phyloP scores from a whole-genome alignment of 495 filamentous ascomycete genomes.

The Tuber umbilicatum region DNA sequence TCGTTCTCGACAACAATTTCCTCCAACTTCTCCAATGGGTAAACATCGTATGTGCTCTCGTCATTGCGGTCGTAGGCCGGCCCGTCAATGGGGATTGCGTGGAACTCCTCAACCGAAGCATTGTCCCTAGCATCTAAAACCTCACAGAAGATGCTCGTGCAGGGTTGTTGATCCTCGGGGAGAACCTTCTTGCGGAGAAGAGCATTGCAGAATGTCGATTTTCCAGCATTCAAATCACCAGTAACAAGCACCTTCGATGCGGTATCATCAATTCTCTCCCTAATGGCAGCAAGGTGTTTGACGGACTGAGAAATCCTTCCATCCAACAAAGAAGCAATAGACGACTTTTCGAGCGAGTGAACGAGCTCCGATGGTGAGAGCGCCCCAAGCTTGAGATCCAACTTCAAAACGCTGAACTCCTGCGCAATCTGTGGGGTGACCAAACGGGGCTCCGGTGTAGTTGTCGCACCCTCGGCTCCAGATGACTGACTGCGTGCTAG shows the following conservation, averaged over 20 bases:
- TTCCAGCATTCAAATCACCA: conserved; percentile 93
- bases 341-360: conserved; percentile 89
- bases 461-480: conserved; percentile 38
- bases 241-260: conserved; percentile 97
- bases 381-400: conserved; percentile 84
- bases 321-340: conserved; percentile 82
- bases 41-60: conserved; percentile 88
- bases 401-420: conserved; percentile 88
- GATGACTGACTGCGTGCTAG: conserved; percentile 44
- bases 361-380: conserved; percentile 83
- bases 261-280: conserved; percentile 93
- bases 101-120: conserved; percentile 82
- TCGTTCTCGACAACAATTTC: conserved; percentile 81
- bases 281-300: conserved; percentile 75
- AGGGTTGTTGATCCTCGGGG: conserved; percentile 97
- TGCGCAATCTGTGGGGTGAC: conserved; percentile 90
- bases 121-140: conserved; percentile 90
- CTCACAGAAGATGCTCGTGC: conserved; percentile 97
- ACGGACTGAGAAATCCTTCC: conserved; percentile 89
- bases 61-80: conserved; percentile 76
- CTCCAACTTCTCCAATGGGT: conserved; percentile 66
- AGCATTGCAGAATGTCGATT: conserved; percentile 98
- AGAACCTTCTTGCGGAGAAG: conserved; percentile 83
- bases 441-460: conserved; percentile 58
- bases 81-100: conserved; percentile 75